Percentiles rank a stretch among this genome's conserved stretches.
Conservation (phyloP, 2,329 filamentous ascomycete species). For the Hypoxylon sp. region DNA sequence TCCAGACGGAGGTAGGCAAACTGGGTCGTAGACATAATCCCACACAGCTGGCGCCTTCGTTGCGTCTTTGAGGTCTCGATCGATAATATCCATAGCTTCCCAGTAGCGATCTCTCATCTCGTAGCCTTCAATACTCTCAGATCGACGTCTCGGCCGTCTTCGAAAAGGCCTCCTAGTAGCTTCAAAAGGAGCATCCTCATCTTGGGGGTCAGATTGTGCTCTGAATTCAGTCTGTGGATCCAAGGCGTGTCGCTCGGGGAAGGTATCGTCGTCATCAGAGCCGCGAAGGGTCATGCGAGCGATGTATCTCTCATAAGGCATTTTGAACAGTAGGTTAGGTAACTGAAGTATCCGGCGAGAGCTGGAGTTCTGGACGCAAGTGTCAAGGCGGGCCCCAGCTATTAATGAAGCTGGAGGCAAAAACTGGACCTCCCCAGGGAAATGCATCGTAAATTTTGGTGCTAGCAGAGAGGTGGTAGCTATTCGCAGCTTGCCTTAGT, state of each 20-base stretch:
- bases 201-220: constrained; percentile 13
- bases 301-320: constrained; percentile 37
- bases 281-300: constrained; percentile 38
- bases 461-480: constrained; percentile 20
- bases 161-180: neutral
- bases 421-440: constrained; percentile 19
- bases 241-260: constrained; percentile 40
- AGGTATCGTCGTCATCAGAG: constrained; percentile 36
- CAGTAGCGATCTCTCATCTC: constrained; percentile 46
- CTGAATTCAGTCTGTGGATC: constrained; percentile 18
- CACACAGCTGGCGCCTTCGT: constrained; percentile 42
- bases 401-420: constrained; percentile 28
- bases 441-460: constrained; percentile 26
- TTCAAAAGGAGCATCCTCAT: constrained; percentile 8
- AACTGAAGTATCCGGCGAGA: neutral
- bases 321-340: constrained; percentile 7
- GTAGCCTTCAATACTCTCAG: constrained; percentile 43
- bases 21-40: constrained; percentile 45
- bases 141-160: constrained; percentile 34
- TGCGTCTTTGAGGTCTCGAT: constrained; percentile 41
- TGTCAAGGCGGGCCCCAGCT: neutral
- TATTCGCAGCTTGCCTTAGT: constrained; percentile 35
- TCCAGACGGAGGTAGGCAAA: constrained; percentile 43
- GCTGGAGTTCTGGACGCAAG: constrained; percentile 2
- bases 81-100: constrained; percentile 44